These are phyloP conservation scores for Hypoxylon rickii DNA, from an alignment of 495 filamentous ascomycete genomes.

Conservation along the genomic window DNA sequence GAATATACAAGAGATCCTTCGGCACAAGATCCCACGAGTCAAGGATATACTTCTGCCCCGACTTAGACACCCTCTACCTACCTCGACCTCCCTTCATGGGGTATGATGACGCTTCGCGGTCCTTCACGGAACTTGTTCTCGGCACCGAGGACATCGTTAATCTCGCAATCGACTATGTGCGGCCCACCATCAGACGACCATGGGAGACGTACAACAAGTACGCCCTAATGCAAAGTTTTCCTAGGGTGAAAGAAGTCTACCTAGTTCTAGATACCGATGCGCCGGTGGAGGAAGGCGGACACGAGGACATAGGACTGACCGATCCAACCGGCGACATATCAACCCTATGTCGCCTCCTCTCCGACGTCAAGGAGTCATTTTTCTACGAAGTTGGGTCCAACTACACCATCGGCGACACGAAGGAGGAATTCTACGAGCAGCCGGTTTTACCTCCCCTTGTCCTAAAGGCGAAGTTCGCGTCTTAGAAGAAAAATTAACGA, in stretches of 20 bases:
- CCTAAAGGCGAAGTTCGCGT: constrained; percentile 31
- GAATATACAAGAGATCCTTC: constrained; percentile 47
- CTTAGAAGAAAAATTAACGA: not conserved
- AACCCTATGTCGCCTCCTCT: constrained; percentile 42
- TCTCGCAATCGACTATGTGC: constrained; percentile 56
- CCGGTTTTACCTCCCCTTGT: constrained; percentile 33
- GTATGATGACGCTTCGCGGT: constrained; percentile 50
- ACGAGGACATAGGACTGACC: constrained; percentile 41
- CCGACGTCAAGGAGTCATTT: constrained; percentile 48
- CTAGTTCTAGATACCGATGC: constrained; percentile 38
- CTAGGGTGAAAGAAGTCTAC: constrained; percentile 43
- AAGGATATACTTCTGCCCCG: constrained; percentile 50
- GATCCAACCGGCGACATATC: constrained; percentile 41
- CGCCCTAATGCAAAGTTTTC: constrained; percentile 49
- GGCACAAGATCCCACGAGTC: constrained; percentile 40
- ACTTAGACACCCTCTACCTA: constrained; percentile 54
- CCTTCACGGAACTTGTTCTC: constrained; percentile 41
- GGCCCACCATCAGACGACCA: constrained; percentile 49
- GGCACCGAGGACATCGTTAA: constrained; percentile 36
- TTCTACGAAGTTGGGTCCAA: constrained; percentile 41
- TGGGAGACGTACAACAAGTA: constrained; percentile 61
- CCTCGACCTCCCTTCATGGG: constrained; percentile 51
- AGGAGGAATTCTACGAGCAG: constrained; percentile 28
- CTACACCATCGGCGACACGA: constrained; percentile 27
- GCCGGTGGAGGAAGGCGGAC: constrained; percentile 15